Evolutionary conservation across 139 green algal species (phyloP), one percentile per base, ranked within the genome.

Genomic region (Spirogloea muscicola): DNA sequence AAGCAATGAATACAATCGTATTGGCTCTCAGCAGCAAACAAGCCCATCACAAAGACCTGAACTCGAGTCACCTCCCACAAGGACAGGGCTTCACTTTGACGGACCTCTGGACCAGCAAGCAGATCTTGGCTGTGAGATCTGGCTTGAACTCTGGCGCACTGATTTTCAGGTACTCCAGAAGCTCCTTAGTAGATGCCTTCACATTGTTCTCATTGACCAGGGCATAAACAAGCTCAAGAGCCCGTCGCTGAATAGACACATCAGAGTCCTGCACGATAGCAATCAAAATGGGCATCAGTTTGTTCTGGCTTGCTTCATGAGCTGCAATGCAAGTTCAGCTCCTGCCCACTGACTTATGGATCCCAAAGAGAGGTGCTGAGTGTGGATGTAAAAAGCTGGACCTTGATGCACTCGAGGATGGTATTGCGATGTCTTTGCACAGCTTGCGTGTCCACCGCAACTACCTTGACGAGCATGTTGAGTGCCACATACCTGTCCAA

Each of bases 331-430:
- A n/a, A n/a, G n/a, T n/a, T n/a, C n/a, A n/a, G 21, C 21, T 10
- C 10, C 13, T 13, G 55, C 10, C 13, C 13, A 16, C 13, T 13
- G 29, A 18, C 13, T 16, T 10, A 39, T 10, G 16, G 27, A 64
- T 10, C 13, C 13, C 10, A n/a, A n/a, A n/a, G n/a, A n/a, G n/a
- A n/a, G n/a, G n/a, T n/a, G n/a, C n/a, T n/a, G n/a, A n/a, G n/a
- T n/a, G n/a, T n/a, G n/a, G n/a, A n/a, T n/a, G n/a, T n/a, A n/a
- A n/a, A n/a, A n/a, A n/a, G n/a, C n/a, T n/a, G n/a, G n/a, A 88
- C 90, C 81, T 96, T 96, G 31, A 99, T 93, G 65, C 94, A 98
- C 51, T 97, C 92, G 29, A 99, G 90, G 65, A 99, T 92, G 68
- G 90, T 96, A 48, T 81, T 79, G 52, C 94, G 88, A 80, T 99